Percentiles rank a stretch among this genome's conserved stretches.
phyloP scores from a whole-genome alignment of 2,329 filamentous ascomycete genomes.

The Fusarium cicatricum region DNA sequence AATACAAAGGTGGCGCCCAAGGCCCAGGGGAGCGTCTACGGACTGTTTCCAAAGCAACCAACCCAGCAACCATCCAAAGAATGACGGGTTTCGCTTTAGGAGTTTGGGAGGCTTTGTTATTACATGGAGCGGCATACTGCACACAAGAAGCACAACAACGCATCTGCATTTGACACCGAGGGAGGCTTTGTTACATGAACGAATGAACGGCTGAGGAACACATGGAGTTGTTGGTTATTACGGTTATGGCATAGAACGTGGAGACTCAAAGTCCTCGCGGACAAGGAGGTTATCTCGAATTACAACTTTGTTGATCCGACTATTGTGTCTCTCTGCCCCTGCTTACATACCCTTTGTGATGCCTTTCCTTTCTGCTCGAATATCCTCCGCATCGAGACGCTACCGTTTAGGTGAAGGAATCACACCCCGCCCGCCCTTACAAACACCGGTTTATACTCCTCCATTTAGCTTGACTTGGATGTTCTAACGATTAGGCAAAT shows the following conservation, averaged over 20 bases:
- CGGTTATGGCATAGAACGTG: neutral
- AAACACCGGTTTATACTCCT: no score
- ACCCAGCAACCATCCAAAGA: slow-evolving; percentile 9
- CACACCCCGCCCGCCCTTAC: no score
- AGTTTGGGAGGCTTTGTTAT: neutral
- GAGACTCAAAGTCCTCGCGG: neutral
- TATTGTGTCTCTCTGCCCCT: no score
- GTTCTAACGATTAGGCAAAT: no score
- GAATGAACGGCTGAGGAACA: neutral
- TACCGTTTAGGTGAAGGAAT: no score
- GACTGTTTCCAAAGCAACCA: slow-evolving; percentile 49
- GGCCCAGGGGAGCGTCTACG: slow-evolving; percentile 71
- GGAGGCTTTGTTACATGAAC: slow-evolving; percentile 2
- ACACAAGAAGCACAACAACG: neutral
- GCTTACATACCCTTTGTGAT: no score
- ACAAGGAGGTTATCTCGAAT: neutral
- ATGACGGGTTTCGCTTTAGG: neutral
- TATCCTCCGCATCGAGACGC: no score
- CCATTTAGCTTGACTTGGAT: no score
- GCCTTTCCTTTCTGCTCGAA: no score
- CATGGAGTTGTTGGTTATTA: neutral
- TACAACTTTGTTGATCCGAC: no score
- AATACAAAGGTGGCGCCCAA: slow-evolving; percentile 67
- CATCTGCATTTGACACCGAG: neutral
- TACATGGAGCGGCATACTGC: neutral